phyloP scores from a whole-genome alignment of 805 yeast species.

The Kodamaea restingae region DNA sequence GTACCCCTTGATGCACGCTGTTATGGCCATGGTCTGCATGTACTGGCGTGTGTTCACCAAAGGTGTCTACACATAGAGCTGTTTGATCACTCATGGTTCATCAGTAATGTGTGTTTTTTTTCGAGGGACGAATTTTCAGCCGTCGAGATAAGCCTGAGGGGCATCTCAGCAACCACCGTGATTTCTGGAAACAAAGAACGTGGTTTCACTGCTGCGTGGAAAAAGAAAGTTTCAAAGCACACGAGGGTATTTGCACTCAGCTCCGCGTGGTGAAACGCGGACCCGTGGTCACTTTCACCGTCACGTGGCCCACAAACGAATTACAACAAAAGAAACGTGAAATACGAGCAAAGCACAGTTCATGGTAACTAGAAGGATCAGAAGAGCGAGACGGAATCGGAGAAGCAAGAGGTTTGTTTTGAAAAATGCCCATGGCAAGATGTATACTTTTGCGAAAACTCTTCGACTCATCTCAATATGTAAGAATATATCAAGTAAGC shows the following conservation, averaged over 20 bases:
- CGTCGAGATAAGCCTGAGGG: background rate
- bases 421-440: too few species aligned
- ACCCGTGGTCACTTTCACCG: background rate
- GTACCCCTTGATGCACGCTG: too few species aligned
- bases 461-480: too few species aligned
- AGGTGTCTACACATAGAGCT: background rate
- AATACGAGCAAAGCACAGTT: too few species aligned
- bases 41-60: background rate
- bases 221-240: background rate
- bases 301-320: background rate
- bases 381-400: too few species aligned
- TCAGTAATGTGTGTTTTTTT: slow-evolving; percentile 3
- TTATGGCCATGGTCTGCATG: background rate
- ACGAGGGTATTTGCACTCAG: background rate
- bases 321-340: background rate
- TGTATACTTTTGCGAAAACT: too few species aligned
- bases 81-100: slow-evolving; percentile 3
- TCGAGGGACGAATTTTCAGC: slow-evolving; percentile 3
- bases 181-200: slow-evolving; percentile 1
- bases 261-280: slow-evolving; percentile 1
- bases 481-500: too few species aligned
- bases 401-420: background rate
- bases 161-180: background rate
- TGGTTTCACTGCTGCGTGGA: slow-evolving; percentile 3
- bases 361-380: too few species aligned